Percentiles rank a stretch among this genome's conserved stretches.
phyloP scores from a whole-genome alignment of 208 protist genomes.

The Porcisia deanei region DNA sequence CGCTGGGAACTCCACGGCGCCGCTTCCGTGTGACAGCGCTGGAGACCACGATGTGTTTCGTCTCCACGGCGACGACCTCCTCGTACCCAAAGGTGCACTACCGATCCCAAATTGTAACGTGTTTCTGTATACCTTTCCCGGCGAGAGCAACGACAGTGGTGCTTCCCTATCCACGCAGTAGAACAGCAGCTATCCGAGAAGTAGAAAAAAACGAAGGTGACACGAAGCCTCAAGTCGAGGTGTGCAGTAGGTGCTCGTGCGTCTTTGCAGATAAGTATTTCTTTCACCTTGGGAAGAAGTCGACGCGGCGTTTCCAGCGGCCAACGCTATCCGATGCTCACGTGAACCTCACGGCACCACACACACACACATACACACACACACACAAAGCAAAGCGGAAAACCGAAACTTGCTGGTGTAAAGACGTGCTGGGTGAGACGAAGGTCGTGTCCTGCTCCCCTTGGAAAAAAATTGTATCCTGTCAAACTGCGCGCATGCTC shows the following conservation, averaged over 20 bases:
- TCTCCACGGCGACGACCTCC: constrained; percentile 12
- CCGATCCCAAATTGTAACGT: constrained; percentile 37
- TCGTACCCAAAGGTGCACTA: constrained; percentile 28
- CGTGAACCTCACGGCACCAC: neutral
- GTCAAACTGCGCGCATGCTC: neutral
- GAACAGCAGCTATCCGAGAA: neutral
- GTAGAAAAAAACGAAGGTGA: too few species aligned
- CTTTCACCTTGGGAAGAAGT: too few species aligned
- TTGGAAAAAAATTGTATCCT: neutral
- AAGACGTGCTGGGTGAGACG: neutral
- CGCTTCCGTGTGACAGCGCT: neutral
- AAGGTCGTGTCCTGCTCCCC: neutral
- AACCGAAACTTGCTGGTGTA: neutral
- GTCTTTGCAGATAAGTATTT: too few species aligned
- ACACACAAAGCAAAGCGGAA: neutral
- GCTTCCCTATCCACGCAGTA: neutral
- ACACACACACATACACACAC: constrained; percentile 2
- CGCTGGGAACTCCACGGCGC: neutral
- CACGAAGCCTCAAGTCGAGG: too few species aligned
- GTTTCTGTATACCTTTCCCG: constrained; percentile 46
- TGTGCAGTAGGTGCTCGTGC: too few species aligned
- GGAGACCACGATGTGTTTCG: constrained; percentile 12
- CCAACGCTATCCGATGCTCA: neutral
- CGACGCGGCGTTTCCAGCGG: neutral
- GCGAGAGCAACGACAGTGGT: constrained; percentile 15